Base-by-base conservation (phyloP, 805 yeast species). In the Saccharomycopsis oosterbeekiorum region DNA sequence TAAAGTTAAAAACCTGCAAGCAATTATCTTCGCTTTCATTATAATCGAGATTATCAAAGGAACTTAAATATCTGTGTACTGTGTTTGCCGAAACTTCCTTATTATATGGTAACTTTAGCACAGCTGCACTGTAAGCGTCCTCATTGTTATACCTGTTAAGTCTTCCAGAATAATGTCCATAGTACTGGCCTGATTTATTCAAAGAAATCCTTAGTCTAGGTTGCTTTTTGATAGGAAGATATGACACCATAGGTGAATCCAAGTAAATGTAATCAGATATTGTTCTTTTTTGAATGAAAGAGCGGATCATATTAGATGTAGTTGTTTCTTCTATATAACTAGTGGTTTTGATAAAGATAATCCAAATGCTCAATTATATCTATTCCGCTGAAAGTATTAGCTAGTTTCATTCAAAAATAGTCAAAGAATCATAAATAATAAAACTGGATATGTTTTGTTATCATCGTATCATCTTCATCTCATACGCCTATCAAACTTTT, bases 141-240 rank as follows among this genome's bases (percentile, higher is more conserved):
- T 93, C 98, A 71, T 93, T 94, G 68, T 80, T 80, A 42, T 80
- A 66, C 62, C 98, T 77, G 70, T 84, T 89, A 62, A 89, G 87
- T 58, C 99, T 77, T 56, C 88, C 83, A 0, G 90, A 72, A 65
- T 76, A 80, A 74, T 92, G 96, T 2, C 99, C 99, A 37, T 89
- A 51, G 68, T 83, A 85, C 1, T 83, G 76, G 17, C 96, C 94
- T 5, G 86, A 84, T 66, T 82, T 84, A 29, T 80, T 59, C 56
- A 71, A 60, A 29, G 69, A 68, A 14, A 71, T 65, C 55, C 67
- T 68, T 34, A 70, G 60, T 15, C 47, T 56, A n/a, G 60, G 56
- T 11, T 37, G 59, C 19, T 26, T 41, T 14, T 55, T 57, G 9
- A 37, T 40, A n/a, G 36, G 47, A 24, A 43, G 61, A 37, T 34